Evolutionary conservation across 75 land plant species (phyloP).

Genomic region (Cupressus sempervirens): DNA sequence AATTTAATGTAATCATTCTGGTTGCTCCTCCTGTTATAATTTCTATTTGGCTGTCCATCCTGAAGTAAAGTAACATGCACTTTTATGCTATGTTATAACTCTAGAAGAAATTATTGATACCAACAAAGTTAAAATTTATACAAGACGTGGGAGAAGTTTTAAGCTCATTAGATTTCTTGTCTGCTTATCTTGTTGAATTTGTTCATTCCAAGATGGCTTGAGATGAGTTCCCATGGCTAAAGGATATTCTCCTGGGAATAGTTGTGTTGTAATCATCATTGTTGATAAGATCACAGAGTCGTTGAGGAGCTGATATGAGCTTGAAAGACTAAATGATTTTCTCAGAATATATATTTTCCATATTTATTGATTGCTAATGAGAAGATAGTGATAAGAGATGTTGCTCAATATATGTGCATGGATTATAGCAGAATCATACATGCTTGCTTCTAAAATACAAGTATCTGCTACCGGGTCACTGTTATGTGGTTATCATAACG

Average conservation of each 20-base stretch:
- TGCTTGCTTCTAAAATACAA: not conserved
- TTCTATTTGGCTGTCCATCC: not conserved
- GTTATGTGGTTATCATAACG: not conserved
- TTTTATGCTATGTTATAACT: not conserved
- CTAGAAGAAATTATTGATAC: not conserved
- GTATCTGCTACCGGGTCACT: not conserved
- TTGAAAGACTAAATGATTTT: not conserved
- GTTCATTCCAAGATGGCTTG: not conserved
- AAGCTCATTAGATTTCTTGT: not conserved
- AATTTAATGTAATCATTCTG: no score
- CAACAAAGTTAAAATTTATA: not conserved
- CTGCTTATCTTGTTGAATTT: not conserved
- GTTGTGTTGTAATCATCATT: no score
- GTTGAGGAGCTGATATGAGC: not conserved
- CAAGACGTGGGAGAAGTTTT: not conserved
- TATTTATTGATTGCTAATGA: not conserved
- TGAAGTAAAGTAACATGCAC: not conserved
- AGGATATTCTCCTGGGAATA: not conserved
- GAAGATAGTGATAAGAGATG: not conserved
- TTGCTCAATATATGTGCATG: not conserved
- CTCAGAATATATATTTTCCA: not conserved
- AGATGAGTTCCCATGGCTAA: not conserved
- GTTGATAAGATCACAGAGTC: not conserved
- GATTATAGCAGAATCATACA: not conserved
- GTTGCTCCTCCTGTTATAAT: no score